phyloP scores from a whole-genome alignment of 495 filamentous ascomycete genomes.

The Aspergillus conjunctus region DNA sequence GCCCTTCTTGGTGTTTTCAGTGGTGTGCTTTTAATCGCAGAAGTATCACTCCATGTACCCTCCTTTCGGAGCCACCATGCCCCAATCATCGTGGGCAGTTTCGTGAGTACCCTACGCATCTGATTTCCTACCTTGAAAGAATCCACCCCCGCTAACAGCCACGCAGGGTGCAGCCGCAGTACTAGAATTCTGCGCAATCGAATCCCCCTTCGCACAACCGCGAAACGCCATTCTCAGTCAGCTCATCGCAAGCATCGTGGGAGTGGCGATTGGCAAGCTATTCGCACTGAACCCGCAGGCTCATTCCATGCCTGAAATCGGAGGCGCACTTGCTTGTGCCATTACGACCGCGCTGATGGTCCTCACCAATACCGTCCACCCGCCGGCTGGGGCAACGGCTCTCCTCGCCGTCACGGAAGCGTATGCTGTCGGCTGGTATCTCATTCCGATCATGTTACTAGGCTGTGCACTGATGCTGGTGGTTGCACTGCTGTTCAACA shows the following conservation, averaged over 20 bases:
- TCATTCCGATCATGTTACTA: slow-evolving; percentile 68
- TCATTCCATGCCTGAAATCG: slow-evolving; percentile 60
- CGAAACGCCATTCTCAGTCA: slow-evolving; percentile 77
- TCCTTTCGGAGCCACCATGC: slow-evolving; percentile 40
- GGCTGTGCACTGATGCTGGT: slow-evolving; percentile 65
- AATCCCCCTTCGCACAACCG: slow-evolving; percentile 84
- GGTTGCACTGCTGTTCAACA: slow-evolving; percentile 71
- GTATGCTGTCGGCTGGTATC: slow-evolving; percentile 67
- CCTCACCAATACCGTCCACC: slow-evolving; percentile 77
- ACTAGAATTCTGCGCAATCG: slow-evolving; percentile 70
- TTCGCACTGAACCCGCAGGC: slow-evolving; percentile 59
- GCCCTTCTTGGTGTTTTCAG: slow-evolving; percentile 48
- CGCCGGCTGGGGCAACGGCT: slow-evolving; percentile 86
- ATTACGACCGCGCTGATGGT: slow-evolving; percentile 71
- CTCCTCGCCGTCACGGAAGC: slow-evolving; percentile 72
- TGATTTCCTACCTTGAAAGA: neutral
- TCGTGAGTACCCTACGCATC: slow-evolving; percentile 36
- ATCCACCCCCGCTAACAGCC: slow-evolving; percentile 17
- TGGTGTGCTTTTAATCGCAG: slow-evolving; percentile 45
- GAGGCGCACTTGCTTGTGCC: slow-evolving; percentile 69
- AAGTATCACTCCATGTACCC: slow-evolving; percentile 43
- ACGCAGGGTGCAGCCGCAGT: slow-evolving; percentile 75
- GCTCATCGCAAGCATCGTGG: slow-evolving; percentile 64
- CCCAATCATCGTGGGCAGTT: slow-evolving; percentile 45
- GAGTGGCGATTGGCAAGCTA: slow-evolving; percentile 69